Base-by-base conservation (phyloP, 805 yeast genomes). In the Candida nanaspora region DNA sequence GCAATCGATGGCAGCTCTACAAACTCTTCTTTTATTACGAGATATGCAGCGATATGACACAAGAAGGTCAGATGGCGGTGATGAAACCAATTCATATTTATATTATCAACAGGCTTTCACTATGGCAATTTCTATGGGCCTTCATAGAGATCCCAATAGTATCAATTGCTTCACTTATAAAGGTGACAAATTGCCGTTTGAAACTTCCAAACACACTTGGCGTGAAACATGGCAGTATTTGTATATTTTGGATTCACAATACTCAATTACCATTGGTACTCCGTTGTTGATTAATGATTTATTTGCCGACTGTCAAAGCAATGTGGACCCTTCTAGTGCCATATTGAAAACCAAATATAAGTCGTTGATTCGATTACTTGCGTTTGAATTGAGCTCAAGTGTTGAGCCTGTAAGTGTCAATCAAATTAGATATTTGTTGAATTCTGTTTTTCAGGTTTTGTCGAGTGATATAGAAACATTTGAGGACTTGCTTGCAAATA, bases 71-170 rank as follows among this genome's bases (percentile, higher is more conserved):
- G 21, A 35, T 18, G 31, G 26, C 8, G 25, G 18, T 5, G 31
- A 25, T 27, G 10, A 10, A 3, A 19, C 32, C 16, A 35, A 27
- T 20, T 25, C 32, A 5, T 26, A 26, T n/a, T 19, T 22, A 13
- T 16, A 7, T 20, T 20, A 15, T 13, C 38, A 35, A 27, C 6
- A 11, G 6, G 9, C 26, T 4, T 4, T 29, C 5, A 14, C n/a
- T 14, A 27, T 26, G 10, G 19, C 38, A 11, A 9, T 19, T 14
- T 19, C 38, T 4, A 3, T 35, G 16, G 40, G 35, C 2, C 20
- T 22, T 15, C 35, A 37, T 18, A 37, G 35, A 21, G 35, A 37
- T 26, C 40, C 40, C 5, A 21, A 37, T 11, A 37, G 15, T 10
- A 20, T 31, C 18, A 6, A 29, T 25, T 14, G 5, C 7, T 19